Evolutionary conservation across 163 green algal species (phyloP).

Genomic region (Scenedesmus sp.): DNA sequence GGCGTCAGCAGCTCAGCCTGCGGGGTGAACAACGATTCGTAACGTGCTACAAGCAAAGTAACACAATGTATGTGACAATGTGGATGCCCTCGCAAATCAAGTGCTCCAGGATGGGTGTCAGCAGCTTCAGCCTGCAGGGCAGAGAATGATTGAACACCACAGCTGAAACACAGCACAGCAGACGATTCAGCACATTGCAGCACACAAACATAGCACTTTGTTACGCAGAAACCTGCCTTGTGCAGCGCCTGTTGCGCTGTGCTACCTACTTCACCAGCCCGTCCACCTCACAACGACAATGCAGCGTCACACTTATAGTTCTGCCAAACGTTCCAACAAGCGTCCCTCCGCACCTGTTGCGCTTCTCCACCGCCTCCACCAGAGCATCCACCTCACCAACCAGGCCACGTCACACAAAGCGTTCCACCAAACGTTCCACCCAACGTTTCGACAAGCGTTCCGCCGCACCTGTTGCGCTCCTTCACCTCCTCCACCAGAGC

Average conservation of each 20-base stretch:
- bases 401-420: too few species aligned
- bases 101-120: conserved; percentile 96
- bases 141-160: neutral
- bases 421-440: too few species aligned
- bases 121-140: conserved; percentile 82
- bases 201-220: neutral
- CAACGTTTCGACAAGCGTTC: neutral
- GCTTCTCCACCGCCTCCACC: conserved; percentile 91
- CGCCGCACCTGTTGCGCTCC: conserved; percentile 79
- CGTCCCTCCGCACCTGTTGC: conserved; percentile 69
- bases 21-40: too few species aligned
- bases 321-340: neutral
- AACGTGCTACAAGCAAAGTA: neutral
- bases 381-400: conserved; percentile 86
- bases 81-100: too few species aligned
- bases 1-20: conserved; percentile 91
- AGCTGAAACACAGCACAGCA: too few species aligned
- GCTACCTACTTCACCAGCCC: conserved; percentile 93
- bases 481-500: conserved; percentile 93
- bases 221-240: neutral
- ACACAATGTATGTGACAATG: neutral
- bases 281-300: conserved; percentile 76
- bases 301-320: too few species aligned
- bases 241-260: conserved; percentile 78
- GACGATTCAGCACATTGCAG: neutral